Evolutionary conservation across 371 early-diverging fungal genomes (phyloP), one percentile per base, ranked within the genome.

Genomic region (Circinella umbellata): DNA sequence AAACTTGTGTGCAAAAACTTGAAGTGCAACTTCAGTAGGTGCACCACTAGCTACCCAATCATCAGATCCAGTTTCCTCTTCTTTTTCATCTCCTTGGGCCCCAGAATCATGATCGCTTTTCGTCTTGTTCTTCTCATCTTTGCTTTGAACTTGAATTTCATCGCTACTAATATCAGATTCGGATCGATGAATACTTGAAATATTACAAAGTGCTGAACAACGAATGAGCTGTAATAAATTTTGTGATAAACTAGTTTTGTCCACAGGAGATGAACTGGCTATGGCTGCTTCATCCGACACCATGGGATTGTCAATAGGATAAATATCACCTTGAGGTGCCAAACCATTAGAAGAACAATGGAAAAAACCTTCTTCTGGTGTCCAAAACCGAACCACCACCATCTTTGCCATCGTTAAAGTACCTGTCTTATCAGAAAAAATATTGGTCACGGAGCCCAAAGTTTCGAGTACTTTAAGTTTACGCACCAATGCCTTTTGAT

Each of bases 391-490:
- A 13, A 89, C 89, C 18, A 91, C 76, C 10, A 92, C 92, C 95
- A 94, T 93, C 81, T 95, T 95, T 69, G 96, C 96, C 82, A 95
- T 93, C 3, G 97, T 96, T 36, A 98, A 78, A 0, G 98, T 98
- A 54, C 98, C 98, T 0, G 97, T 97, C 86, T 99, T 98, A 75
- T 97, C 97, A 0, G 96, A 95, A 76, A 96, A 97, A 66, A 99
- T 91, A 69, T 93, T 92, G 48, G 95, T 94, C 7, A 98, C 95
- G 2, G 94, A 90, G 36, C 98, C 98, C 11, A 98, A 80, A 10
- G 92, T 90, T 83, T 98, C 98, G 0, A 99, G 86, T 11, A 94
- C 91, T 10, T 91, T 91, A n/a, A 98, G 81, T 69, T 95, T 94
- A 67, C 96, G 90, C 2, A 98, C 96, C 17, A 98, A 68, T n/a